These are phyloP conservation scores for Amphicarpaea edgeworthii DNA, from an alignment of 306 rosid species.

Conservation along the genomic window DNA sequence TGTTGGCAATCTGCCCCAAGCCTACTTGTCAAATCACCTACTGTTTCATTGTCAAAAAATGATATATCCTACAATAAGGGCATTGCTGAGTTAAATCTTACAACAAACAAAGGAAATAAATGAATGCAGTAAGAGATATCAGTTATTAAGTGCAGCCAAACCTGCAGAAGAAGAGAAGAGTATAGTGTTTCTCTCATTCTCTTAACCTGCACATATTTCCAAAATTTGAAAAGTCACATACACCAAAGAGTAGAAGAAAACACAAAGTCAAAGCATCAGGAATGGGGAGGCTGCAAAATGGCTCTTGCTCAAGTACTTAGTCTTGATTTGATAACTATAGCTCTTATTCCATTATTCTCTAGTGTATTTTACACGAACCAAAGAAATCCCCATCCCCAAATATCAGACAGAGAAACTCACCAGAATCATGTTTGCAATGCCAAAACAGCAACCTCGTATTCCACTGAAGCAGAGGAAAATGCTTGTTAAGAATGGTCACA, in stretches of 20 bases:
- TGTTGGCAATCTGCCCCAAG: conserved; percentile 99
- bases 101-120: conserved; percentile 33
- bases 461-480: conserved; percentile 78
- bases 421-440: conserved; percentile 94
- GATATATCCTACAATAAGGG: conserved; percentile 88
- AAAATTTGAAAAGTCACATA: conserved; percentile 18
- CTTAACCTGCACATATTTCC: conserved; percentile 75
- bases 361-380: conserved; percentile 18
- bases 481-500: conserved; percentile 46
- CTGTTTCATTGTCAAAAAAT: conserved; percentile 93
- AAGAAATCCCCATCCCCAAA: neutral
- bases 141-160: conserved; percentile 48
- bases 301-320: conserved; percentile 16
- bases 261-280: conserved; percentile 24
- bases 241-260: conserved; percentile 16
- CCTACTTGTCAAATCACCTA: conserved; percentile 98
- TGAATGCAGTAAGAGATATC: conserved; percentile 31
- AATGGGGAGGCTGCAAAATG: conserved; percentile 9
- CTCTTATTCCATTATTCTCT: conserved; percentile 17
- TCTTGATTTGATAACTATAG: conserved; percentile 20
- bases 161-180: conserved; percentile 93
- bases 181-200: conserved; percentile 94
- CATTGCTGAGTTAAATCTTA: conserved; percentile 56
- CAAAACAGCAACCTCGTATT: conserved; percentile 87
- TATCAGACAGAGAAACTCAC: conserved; percentile 61